Evolutionary conservation across 2,329 filamentous ascomycete species (phyloP).

Genomic region (Rhinocladiella similis): DNA sequence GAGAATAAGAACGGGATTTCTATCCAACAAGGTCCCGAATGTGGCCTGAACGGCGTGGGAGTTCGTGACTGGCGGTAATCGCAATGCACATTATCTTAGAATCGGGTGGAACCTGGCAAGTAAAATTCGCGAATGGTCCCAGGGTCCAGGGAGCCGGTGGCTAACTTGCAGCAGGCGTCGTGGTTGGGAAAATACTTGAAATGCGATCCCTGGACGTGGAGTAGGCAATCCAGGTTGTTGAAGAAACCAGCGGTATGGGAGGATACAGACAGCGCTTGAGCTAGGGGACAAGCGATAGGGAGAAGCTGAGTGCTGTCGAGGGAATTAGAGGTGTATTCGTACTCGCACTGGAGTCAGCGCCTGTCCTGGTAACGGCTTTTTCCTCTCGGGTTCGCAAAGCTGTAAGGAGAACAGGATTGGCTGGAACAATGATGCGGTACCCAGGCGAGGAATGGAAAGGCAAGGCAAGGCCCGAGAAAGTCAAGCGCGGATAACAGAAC

Average conservation of each 20-base stretch:
- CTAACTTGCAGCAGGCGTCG: constrained; percentile 10
- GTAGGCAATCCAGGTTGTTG: constrained; percentile 14
- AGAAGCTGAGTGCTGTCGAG: too few species aligned
- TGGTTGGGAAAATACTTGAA: constrained; percentile 15
- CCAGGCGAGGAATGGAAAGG: background rate
- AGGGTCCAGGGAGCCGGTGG: constrained; percentile 19
- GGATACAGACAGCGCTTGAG: background rate
- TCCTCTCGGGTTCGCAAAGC: background rate
- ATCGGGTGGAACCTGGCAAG: constrained; percentile 20
- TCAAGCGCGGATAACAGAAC: constrained; percentile 15
- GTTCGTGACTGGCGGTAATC: constrained; percentile 20
- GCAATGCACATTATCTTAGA: constrained; percentile 21
- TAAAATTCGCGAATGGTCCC: constrained; percentile 20
- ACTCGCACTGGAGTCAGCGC: background rate
- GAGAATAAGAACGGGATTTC: constrained; percentile 15
- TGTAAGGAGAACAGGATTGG: constrained; percentile 12
- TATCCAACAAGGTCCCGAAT: constrained; percentile 20
- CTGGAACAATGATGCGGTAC: constrained; percentile 19
- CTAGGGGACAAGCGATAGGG: background rate
- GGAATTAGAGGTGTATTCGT: too few species aligned
- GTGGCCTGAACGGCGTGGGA: constrained; percentile 17
- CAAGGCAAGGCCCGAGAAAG: constrained; percentile 7
- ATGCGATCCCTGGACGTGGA: constrained; percentile 8
- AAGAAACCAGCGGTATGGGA: constrained; percentile 10
- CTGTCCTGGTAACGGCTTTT: background rate